These are phyloP conservation scores for Tremella yokohamensis DNA, from an alignment of 768 basidiomycete genomes.

Conservation along the genomic window DNA sequence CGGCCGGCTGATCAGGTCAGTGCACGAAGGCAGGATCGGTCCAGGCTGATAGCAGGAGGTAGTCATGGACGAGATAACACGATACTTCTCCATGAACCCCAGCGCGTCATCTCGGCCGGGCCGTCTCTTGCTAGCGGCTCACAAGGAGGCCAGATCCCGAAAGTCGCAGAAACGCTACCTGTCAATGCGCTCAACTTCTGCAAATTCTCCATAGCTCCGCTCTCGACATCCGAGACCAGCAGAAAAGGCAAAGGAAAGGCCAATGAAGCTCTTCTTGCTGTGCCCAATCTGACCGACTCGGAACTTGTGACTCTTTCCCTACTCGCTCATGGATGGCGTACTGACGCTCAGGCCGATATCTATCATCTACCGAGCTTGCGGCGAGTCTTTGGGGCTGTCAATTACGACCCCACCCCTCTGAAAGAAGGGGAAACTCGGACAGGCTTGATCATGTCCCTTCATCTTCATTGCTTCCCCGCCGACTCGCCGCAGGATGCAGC, in stretches of 20 bases:
- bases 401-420: constrained; percentile 39
- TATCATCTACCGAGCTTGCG: constrained; percentile 70
- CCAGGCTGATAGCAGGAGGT: background rate
- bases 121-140: background rate
- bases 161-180: constrained; percentile 66
- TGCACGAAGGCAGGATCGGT: constrained; percentile 19
- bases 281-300: constrained; percentile 87
- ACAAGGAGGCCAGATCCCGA: background rate
- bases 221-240: background rate
- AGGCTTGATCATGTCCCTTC: constrained; percentile 77
- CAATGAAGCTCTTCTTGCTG: constrained; percentile 58
- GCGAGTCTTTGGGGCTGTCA: constrained; percentile 80
- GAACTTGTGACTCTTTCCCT: constrained; percentile 55
- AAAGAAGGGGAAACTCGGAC: constrained; percentile 6
- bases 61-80: constrained; percentile 50
- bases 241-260: constrained; percentile 6
- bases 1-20: constrained; percentile 70
- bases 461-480: constrained; percentile 57
- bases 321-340: background rate
- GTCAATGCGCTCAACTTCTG: constrained; percentile 94
- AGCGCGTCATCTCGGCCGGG: constrained; percentile 1
- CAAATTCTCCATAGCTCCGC: constrained; percentile 70
- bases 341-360: constrained; percentile 60
- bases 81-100: constrained; percentile 40
- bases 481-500: background rate